These are phyloP conservation scores for Diaporthe batatas DNA, from an alignment of 2,329 filamentous ascomycete species.

Conservation along the genomic window DNA sequence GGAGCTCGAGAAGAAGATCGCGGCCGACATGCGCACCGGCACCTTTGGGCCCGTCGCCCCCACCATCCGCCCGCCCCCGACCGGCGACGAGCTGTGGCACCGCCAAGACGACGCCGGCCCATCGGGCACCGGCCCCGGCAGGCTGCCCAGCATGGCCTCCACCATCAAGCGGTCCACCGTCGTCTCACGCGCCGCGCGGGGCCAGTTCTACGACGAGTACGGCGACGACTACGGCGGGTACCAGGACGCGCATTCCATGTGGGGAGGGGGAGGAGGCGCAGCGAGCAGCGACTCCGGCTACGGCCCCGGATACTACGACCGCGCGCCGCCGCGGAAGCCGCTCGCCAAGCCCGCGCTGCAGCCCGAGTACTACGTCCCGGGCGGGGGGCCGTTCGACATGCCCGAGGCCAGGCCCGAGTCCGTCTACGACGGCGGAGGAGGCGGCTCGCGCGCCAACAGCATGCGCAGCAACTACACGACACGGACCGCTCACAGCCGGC, in stretches of 20 bases:
- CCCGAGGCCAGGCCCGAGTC: conserved; percentile 32
- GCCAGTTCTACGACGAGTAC: conserved; percentile 33
- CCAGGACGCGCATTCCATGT: conserved; percentile 11
- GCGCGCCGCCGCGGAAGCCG: conserved; percentile 1
- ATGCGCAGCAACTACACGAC: conserved; percentile 28
- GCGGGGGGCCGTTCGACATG: conserved; percentile 28
- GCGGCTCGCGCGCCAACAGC: conserved; percentile 31
- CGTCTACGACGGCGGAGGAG: conserved; percentile 8
- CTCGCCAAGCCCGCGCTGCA: background rate
- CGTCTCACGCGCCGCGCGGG: conserved; percentile 19
- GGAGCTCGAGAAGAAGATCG: conserved; percentile 25
- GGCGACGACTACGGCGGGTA: conserved; percentile 37
- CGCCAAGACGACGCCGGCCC: background rate
- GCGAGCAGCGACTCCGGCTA: conserved; percentile 35
- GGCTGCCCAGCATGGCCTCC: conserved; percentile 20
- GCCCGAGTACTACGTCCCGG: conserved; percentile 22
- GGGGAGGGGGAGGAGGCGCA: background rate
- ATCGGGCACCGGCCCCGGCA: background rate
- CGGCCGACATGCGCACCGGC: conserved; percentile 21
- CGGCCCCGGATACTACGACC: conserved; percentile 30
- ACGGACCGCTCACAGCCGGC: conserved; percentile 6
- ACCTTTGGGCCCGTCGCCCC: conserved; percentile 24
- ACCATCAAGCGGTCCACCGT: conserved; percentile 16
- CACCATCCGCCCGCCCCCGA: conserved; percentile 1
- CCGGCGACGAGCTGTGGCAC: conserved; percentile 34